Evolutionary conservation across 148 eudicot genomes (phyloP).

Genomic region (Nepenthes gracilis): DNA sequence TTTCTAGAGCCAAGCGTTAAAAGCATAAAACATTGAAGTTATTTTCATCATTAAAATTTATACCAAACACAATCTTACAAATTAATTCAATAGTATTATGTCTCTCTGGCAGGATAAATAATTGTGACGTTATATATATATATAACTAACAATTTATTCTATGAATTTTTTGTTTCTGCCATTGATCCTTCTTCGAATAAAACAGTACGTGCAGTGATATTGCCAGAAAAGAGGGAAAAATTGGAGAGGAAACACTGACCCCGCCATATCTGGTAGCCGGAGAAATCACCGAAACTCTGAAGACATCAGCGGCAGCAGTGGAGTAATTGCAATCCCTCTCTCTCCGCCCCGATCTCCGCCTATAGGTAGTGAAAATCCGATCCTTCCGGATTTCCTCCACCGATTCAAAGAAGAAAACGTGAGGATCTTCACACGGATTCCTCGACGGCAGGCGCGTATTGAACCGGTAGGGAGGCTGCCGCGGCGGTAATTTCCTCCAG

Average conservation of each 20-base stretch:
- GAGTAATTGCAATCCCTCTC: slow-evolving; percentile 16
- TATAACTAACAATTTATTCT: too few species aligned
- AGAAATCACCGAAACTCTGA: slow-evolving; percentile 31
- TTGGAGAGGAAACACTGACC: slow-evolving; percentile 14
- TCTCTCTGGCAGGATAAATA: too few species aligned
- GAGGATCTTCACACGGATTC: slow-evolving; percentile 44
- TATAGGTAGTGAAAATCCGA: slow-evolving; percentile 24
- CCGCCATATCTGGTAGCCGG: slow-evolving; percentile 21
- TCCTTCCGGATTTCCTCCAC: slow-evolving; percentile 10
- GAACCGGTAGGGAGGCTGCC: slow-evolving; percentile 33
- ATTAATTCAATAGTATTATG: too few species aligned
- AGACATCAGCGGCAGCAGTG: slow-evolving; percentile 14
- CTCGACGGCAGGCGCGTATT: slow-evolving; percentile 26
- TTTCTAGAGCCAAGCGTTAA: too few species aligned
- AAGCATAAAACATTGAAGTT: neutral
- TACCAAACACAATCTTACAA: too few species aligned
- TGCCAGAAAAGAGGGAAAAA: neutral
- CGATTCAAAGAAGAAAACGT: slow-evolving; percentile 37
- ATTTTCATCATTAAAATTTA: too few species aligned
- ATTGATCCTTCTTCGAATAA: too few species aligned
- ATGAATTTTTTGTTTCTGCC: too few species aligned
- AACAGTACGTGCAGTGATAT: neutral
- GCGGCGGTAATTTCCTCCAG: slow-evolving; percentile 24
- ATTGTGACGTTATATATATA: too few species aligned
- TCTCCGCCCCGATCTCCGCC: slow-evolving; percentile 13